phyloP scores from a whole-genome alignment of 331 rosid genomes.

The Pyracantha coccinea region DNA sequence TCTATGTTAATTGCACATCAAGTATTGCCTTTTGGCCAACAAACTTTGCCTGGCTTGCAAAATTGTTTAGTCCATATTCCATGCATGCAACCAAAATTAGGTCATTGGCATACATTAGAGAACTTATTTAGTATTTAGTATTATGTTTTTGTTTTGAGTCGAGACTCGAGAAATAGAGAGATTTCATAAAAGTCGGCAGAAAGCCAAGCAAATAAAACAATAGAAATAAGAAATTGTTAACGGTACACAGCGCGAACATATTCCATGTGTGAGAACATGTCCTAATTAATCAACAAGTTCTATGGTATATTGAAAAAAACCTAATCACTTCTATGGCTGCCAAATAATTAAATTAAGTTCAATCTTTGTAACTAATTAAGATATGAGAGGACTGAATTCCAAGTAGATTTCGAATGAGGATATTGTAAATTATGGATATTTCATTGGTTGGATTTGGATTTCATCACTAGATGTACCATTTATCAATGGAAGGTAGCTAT shows the following conservation, averaged over 20 bases:
- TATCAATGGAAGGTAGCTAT: not conserved
- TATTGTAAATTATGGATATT: not conserved
- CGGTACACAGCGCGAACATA: too few species aligned
- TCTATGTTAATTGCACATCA: not conserved
- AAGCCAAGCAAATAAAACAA: too few species aligned
- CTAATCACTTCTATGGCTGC: not conserved
- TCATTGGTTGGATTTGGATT: not conserved
- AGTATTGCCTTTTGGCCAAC: not conserved
- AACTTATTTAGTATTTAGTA: too few species aligned
- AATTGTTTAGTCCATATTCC: not conserved
- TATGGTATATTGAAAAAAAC: not conserved
- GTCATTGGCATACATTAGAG: too few species aligned
- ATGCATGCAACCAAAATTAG: not conserved
- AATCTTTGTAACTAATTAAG: not conserved
- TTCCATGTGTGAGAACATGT: not conserved
- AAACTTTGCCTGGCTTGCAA: not conserved
- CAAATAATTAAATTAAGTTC: not conserved
- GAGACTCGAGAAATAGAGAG: too few species aligned
- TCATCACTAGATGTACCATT: not conserved
- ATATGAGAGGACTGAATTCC: not conserved
- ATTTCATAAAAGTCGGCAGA: too few species aligned
- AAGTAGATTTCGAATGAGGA: not conserved
- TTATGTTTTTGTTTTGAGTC: too few species aligned
- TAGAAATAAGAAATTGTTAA: too few species aligned
- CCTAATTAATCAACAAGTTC: not conserved